Evolutionary conservation across 2,329 filamentous ascomycete species (phyloP).

Genomic region (Claviceps lovelessii): DNA sequence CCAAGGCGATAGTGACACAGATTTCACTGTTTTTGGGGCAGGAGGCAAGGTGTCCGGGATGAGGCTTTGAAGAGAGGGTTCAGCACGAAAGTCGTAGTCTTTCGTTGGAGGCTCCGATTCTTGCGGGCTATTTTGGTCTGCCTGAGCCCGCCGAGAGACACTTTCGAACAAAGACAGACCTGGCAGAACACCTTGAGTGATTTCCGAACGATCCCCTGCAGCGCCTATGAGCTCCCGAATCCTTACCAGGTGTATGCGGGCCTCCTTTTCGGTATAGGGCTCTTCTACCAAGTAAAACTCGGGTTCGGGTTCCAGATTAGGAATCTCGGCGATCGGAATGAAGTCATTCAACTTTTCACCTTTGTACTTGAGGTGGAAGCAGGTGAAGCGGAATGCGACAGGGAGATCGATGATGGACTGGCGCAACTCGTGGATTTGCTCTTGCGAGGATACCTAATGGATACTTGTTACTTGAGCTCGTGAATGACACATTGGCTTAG

Average conservation of each 20-base stretch:
- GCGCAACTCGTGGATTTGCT: constrained; percentile 93
- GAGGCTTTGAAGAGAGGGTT: constrained; percentile 54
- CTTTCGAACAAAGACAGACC: constrained; percentile 79
- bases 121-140: constrained; percentile 11
- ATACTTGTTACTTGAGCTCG: background rate
- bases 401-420: constrained; percentile 93
- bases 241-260: constrained; percentile 81
- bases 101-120: constrained; percentile 31
- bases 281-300: constrained; percentile 78
- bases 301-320: constrained; percentile 60
- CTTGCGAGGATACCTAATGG: constrained; percentile 68
- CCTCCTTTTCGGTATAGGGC: constrained; percentile 96
- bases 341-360: constrained; percentile 90
- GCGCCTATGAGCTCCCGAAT: constrained; percentile 88
- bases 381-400: constrained; percentile 89
- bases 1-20: constrained; percentile 79
- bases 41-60: constrained; percentile 52
- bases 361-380: constrained; percentile 91
- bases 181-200: constrained; percentile 70
- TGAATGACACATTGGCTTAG: background rate
- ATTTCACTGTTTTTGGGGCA: constrained; percentile 81
- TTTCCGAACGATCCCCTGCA: constrained; percentile 75
- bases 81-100: constrained; percentile 63
- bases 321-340: constrained; percentile 77
- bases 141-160: constrained; percentile 41